A percentile compares a stretch with the other conserved stretches of the same genome.
phyloP scores from a whole-genome alignment of 2,329 filamentous ascomycete species.

The Ceratocystis albifundus region DNA sequence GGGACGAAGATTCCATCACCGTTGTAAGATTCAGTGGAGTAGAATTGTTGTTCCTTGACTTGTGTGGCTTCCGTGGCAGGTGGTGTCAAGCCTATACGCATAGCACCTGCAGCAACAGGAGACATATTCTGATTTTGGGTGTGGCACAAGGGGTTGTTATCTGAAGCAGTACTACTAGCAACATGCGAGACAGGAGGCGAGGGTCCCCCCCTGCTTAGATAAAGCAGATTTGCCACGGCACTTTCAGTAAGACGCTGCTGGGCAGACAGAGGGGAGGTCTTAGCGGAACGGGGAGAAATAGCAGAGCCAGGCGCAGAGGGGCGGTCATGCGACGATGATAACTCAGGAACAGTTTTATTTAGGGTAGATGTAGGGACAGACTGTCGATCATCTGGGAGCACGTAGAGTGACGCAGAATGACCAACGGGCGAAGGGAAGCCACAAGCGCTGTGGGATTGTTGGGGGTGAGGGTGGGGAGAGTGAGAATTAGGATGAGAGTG shows the following conservation, averaged over 20 bases:
- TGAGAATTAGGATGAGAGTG: not conserved
- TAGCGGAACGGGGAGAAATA: not conserved
- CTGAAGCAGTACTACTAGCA: constrained; percentile 19
- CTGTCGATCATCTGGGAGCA: constrained; percentile 24
- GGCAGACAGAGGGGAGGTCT: constrained; percentile 25
- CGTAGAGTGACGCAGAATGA: constrained; percentile 15
- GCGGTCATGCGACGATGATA: not conserved
- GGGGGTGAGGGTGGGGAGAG: not conserved
- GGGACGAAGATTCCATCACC: constrained; percentile 38
- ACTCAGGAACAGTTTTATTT: not conserved
- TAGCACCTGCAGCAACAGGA: constrained; percentile 9
- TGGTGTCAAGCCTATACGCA: constrained; percentile 17
- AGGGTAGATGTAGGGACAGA: constrained; percentile 18
- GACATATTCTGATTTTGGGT: constrained; percentile 1
- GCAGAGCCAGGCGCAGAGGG: not conserved
- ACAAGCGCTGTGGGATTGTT: not conserved
- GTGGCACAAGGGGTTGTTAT: constrained; percentile 8
- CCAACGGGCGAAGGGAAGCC: constrained; percentile 14
- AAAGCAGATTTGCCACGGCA: constrained; percentile 31
- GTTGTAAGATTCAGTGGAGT: constrained; percentile 29
- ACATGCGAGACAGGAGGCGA: constrained; percentile 20
- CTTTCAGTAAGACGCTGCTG: constrained; percentile 29
- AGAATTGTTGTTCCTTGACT: constrained; percentile 26
- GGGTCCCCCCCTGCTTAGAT: constrained; percentile 29
- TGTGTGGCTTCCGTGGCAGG: constrained; percentile 27